A percentile compares a stretch with the other conserved stretches of the same genome.
These are phyloP conservation scores for Citrus inodora DNA, from an alignment of 345 rosid species.

Conservation along the genomic window DNA sequence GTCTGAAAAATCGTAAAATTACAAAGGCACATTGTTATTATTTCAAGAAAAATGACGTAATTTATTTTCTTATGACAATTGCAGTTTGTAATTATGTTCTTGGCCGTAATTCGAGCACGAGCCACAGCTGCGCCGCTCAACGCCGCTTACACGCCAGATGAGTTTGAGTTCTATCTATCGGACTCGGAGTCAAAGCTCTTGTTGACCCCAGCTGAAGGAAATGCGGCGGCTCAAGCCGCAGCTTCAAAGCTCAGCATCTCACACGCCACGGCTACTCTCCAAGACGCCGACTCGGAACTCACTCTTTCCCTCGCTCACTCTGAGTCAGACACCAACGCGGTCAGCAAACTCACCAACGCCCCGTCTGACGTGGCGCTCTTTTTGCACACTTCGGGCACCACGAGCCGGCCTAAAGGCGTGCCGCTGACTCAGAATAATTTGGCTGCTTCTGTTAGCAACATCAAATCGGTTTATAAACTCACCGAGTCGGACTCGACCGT, in stretches of 20 bases:
- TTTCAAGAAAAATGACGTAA: no score
- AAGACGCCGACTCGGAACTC: conserved; percentile 28
- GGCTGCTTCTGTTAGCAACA: conserved; percentile 50
- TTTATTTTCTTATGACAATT: neutral
- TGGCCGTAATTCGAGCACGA: conserved; percentile 46
- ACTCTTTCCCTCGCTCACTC: conserved; percentile 25
- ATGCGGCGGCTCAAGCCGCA: conserved; percentile 51
- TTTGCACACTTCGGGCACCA: conserved; percentile 75
- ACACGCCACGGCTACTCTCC: conserved; percentile 41
- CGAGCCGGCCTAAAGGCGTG: conserved; percentile 80
- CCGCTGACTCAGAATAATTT: conserved; percentile 65
- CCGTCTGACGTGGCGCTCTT: conserved; percentile 66
- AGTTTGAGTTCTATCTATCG: conserved; percentile 68
- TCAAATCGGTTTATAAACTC: conserved; percentile 64
- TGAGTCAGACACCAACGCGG: conserved; percentile 15
- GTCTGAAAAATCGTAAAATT: neutral
- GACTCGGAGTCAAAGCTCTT: conserved; percentile 68
- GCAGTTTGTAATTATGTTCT: conserved; percentile 30
- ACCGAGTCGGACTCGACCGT: conserved; percentile 78
- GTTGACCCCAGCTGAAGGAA: conserved; percentile 44
- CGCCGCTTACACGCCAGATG: conserved; percentile 63
- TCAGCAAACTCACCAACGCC: conserved; percentile 33
- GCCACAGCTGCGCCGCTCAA: conserved; percentile 75
- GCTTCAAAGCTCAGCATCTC: conserved; percentile 54
- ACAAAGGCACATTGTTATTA: neutral